Percentiles rank a stretch among this genome's conserved stretches.
Conservation (phyloP, 805 yeast genomes). For the Spathaspora sp. region DNA sequence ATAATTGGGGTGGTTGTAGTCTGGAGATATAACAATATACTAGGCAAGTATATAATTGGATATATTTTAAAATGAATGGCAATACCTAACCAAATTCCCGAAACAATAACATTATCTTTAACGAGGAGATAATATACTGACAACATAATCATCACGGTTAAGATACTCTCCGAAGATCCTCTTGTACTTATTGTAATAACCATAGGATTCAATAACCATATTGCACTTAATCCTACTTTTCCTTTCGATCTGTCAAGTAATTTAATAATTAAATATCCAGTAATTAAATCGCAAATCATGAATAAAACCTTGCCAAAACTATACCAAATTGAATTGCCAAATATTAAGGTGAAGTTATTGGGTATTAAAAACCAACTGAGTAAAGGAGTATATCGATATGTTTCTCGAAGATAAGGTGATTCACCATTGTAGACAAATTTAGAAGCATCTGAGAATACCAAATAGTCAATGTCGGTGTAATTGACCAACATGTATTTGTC, state of each 20-base stretch:
- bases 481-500: constrained; percentile 75
- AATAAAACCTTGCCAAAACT: constrained; percentile 80
- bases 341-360: constrained; percentile 35
- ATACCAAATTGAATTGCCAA: constrained; percentile 27
- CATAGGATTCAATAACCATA: constrained; percentile 95
- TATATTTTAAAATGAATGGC: constrained; percentile 89
- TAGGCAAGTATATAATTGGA: constrained; percentile 84
- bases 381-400: constrained; percentile 91
- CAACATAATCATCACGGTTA: constrained; percentile 72
- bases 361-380: constrained; percentile 82
- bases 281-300: constrained; percentile 70
- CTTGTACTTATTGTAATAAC: constrained; percentile 89
- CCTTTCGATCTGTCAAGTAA: constrained; percentile 23
- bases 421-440: constrained; percentile 51
- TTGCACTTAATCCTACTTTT: constrained; percentile 37
- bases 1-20: constrained; percentile 18
- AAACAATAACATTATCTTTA: constrained; percentile 19
- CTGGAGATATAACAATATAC: constrained; percentile 48
- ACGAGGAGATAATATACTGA: constrained; percentile 46
- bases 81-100: constrained; percentile 58
- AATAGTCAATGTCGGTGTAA: constrained; percentile 92
- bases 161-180: constrained; percentile 88
- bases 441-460: constrained; percentile 93
- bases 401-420: constrained; percentile 82
- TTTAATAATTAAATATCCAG: constrained; percentile 57